These are phyloP conservation scores for Trichoderma cornu-damae DNA, from an alignment of 2,329 filamentous ascomycete genomes.

Conservation along the genomic window DNA sequence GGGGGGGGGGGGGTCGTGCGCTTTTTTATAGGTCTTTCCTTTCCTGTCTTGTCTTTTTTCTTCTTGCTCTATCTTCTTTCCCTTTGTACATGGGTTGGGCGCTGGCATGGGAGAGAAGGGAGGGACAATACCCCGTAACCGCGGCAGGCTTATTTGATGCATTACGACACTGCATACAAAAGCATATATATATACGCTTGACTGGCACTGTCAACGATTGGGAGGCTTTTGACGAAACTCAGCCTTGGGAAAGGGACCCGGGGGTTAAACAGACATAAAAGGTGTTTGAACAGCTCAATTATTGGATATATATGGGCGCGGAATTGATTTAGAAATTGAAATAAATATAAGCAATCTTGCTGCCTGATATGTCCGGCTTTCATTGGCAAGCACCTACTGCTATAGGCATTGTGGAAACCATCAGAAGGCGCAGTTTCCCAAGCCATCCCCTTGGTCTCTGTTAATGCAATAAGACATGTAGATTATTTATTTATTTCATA, in stretches of 20 bases:
- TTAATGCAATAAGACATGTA: no score
- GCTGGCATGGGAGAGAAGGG: neutral
- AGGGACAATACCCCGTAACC: neutral
- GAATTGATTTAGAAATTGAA: neutral
- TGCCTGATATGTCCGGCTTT: no score
- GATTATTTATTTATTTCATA: no score
- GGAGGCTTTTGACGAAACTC: neutral
- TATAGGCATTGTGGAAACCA: no score
- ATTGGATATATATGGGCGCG: no score
- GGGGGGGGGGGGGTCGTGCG: no score
- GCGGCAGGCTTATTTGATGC: neutral
- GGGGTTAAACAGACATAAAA: neutral
- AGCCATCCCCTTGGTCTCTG: no score
- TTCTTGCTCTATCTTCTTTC: neutral
- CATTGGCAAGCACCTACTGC: no score
- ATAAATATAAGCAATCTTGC: no score
- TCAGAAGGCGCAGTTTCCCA: no score
- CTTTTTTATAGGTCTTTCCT: neutral
- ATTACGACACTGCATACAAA: conserved; percentile 7
- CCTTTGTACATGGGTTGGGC: neutral
- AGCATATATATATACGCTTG: neutral
- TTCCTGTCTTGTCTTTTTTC: conserved; percentile 8
- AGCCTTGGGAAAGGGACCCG: neutral
- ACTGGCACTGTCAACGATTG: neutral
- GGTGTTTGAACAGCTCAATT: neutral